A percentile compares a stretch with the other conserved stretches of the same genome.
phyloP scores from a whole-genome alignment of 2,329 filamentous ascomycete species.

The Ophiostoma populinum region DNA sequence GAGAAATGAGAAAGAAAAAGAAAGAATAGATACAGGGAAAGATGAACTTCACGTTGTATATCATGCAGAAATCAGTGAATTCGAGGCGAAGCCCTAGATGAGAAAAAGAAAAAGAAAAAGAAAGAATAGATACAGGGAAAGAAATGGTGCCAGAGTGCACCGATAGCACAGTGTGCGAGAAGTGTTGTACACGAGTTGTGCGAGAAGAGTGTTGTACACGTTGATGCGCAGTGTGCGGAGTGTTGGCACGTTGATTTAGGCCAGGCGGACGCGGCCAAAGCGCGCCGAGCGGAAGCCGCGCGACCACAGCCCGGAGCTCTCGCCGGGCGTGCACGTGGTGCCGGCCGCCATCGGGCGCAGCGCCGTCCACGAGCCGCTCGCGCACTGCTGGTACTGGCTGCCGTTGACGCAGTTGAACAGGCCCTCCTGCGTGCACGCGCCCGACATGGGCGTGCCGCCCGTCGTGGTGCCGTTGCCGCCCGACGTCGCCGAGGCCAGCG shows the following conservation, averaged over 20 bases:
- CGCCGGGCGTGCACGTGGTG: constrained; percentile 26
- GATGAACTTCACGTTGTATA: neutral
- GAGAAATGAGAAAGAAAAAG: neutral
- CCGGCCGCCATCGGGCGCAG: constrained; percentile 26
- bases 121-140: neutral
- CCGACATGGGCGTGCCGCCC: constrained; percentile 20
- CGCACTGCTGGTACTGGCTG: constrained; percentile 32
- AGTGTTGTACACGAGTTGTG: neutral
- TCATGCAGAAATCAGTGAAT: too few relatives aligned
- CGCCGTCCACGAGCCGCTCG: constrained; percentile 27
- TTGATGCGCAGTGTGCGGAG: neutral
- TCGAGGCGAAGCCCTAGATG: too few relatives aligned
- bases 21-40: neutral
- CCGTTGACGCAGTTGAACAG: constrained; percentile 31
- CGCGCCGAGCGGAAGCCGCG: constrained; percentile 4
- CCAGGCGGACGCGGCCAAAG: constrained; percentile 5
- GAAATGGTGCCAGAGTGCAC: neutral
- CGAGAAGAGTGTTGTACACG: neutral
- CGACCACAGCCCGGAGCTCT: constrained; percentile 13
- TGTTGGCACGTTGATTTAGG: too few relatives aligned
- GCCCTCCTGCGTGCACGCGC: constrained; percentile 29
- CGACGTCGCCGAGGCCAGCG: neutral
- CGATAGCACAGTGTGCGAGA: neutral
- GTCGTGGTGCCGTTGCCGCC: constrained; percentile 1
- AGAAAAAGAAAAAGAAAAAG: neutral